Percentiles rank a stretch among this genome's conserved stretches.
Evolutionary conservation across 768 basidiomycete genomes (phyloP).

Genomic region (Grammothele lineata): DNA sequence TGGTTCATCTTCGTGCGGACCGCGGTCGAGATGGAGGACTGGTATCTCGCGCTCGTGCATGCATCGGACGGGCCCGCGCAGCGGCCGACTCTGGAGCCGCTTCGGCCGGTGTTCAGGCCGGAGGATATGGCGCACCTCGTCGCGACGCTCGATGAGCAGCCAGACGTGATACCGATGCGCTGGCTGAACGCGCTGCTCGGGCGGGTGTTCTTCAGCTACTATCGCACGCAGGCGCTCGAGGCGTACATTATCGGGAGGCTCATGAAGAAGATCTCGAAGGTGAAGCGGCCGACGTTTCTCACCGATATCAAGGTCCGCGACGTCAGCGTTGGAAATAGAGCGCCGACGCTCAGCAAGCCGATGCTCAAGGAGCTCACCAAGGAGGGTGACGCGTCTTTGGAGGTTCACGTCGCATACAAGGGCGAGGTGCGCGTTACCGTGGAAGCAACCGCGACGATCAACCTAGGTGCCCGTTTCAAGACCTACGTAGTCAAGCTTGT

Average conservation of each 20-base stretch:
- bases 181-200: slow-evolving; percentile 97
- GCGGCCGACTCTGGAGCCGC: slow-evolving; percentile 55
- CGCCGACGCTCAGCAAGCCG: slow-evolving; percentile 90
- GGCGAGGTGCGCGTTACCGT: slow-evolving; percentile 89
- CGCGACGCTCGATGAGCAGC: slow-evolving; percentile 82
- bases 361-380: slow-evolving; percentile 97
- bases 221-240: slow-evolving; percentile 80
- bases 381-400: slow-evolving; percentile 89
- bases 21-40: slow-evolving; percentile 95
- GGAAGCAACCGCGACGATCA: slow-evolving; percentile 85
- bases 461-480: slow-evolving; percentile 79
- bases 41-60: slow-evolving; percentile 82
- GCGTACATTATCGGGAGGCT: slow-evolving; percentile 79
- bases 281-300: slow-evolving; percentile 85
- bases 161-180: slow-evolving; percentile 94
- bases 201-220: slow-evolving; percentile 88
- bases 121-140: slow-evolving; percentile 83
- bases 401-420: slow-evolving; percentile 79
- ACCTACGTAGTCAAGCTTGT: slow-evolving; percentile 88
- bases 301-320: slow-evolving; percentile 83
- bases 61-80: slow-evolving; percentile 63
- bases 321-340: slow-evolving; percentile 79
- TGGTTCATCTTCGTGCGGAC: slow-evolving; percentile 94
- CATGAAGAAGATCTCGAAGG: slow-evolving; percentile 91
- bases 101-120: slow-evolving; percentile 63